Percentiles rank a stretch among this genome's conserved stretches.
Evolutionary conservation across 2,329 filamentous ascomycete species (phyloP).

Genomic region (Neurospora sp.): DNA sequence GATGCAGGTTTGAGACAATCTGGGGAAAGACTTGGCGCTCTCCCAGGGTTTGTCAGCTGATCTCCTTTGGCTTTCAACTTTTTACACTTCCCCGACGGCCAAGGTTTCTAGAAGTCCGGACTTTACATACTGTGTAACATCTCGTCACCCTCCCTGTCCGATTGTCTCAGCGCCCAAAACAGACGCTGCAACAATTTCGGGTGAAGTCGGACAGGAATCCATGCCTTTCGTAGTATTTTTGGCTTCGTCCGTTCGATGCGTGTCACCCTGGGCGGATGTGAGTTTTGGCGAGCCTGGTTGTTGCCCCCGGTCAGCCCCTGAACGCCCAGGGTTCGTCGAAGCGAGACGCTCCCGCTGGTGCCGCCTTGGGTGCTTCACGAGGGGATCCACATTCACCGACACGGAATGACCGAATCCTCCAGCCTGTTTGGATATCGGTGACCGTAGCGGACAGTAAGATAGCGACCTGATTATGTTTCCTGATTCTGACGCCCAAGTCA

Average conservation of each 20-base stretch:
- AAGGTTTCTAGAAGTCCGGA: not conserved
- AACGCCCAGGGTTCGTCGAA: not conserved
- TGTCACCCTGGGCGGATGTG: not conserved
- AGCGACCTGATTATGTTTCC: not conserved
- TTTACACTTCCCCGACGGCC: not conserved
- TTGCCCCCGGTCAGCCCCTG: not conserved
- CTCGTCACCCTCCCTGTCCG: not conserved
- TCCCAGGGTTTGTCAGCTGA: not conserved
- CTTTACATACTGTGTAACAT: not conserved
- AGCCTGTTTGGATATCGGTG: not conserved
- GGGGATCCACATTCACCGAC: not conserved
- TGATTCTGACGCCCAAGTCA: not conserved
- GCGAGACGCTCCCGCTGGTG: not conserved
- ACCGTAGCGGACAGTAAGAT: not conserved
- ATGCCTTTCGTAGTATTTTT: not conserved
- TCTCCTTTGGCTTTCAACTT: not conserved
- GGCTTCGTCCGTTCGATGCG: not conserved
- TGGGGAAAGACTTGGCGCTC: not conserved
- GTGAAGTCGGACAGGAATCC: not conserved
- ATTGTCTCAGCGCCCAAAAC: not conserved
- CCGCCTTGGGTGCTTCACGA: not conserved
- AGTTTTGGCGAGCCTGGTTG: not conserved
- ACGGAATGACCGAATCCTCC: not conserved
- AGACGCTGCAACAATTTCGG: not conserved
- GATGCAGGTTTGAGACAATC: not conserved